phyloP scores from a whole-genome alignment of 768 basidiomycete species.

The Mycena polygramma region DNA sequence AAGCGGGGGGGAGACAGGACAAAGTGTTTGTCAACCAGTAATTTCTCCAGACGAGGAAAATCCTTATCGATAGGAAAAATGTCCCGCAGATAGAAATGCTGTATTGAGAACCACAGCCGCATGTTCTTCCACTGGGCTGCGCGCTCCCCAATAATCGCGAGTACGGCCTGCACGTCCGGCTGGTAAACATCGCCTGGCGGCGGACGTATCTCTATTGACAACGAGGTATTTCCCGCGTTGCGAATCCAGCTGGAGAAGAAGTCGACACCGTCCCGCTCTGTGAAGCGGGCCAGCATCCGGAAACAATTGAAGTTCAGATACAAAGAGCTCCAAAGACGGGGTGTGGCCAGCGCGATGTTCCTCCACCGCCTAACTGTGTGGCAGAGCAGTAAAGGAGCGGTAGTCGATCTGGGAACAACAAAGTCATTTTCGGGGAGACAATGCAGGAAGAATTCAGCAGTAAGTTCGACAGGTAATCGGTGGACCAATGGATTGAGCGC shows the following conservation, averaged over 20 bases:
- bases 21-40: not conserved
- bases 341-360: not conserved
- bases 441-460: not conserved
- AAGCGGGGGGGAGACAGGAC: not conserved
- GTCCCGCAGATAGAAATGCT: not conserved
- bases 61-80: not conserved
- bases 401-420: not conserved
- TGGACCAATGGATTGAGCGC: not conserved
- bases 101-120: not conserved
- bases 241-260: conserved; percentile 1
- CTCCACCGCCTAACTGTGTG: not conserved
- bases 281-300: not conserved
- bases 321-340: not conserved
- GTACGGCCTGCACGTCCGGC: not conserved
- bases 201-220: not conserved
- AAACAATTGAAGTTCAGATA: not conserved
- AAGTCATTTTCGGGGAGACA: not conserved
- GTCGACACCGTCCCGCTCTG: not conserved
- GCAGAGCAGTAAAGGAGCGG: not conserved
- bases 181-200: not conserved
- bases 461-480: not conserved
- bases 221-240: not conserved
- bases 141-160: not conserved
- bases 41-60: not conserved
- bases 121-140: not conserved